A percentile compares a stretch with the other conserved stretches of the same genome.
These are phyloP conservation scores for Wickerhamiella lipophila DNA, from an alignment of 805 yeast genomes.

Conservation along the genomic window DNA sequence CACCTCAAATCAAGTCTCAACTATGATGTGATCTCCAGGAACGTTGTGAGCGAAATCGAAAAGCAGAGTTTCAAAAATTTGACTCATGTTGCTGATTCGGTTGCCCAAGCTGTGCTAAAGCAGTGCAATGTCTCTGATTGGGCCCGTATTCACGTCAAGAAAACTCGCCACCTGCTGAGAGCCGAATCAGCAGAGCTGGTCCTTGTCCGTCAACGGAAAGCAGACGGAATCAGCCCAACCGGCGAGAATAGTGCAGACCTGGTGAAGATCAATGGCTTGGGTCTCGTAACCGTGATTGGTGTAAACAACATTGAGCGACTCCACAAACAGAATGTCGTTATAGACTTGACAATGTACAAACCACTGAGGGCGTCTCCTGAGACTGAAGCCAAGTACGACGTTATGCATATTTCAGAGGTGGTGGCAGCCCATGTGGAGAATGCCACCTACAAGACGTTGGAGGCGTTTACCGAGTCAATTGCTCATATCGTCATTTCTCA, in stretches of 20 bases:
- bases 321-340: slow-evolving; percentile 59
- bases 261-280: slow-evolving; percentile 32
- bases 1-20: slow-evolving; percentile 73
- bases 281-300: slow-evolving; percentile 70
- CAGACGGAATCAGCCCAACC: slow-evolving; percentile 19
- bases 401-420: slow-evolving; percentile 35
- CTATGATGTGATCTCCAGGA: slow-evolving; percentile 71
- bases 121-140: slow-evolving; percentile 37
- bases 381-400: slow-evolving; percentile 25
- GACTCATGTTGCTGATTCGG: slow-evolving; percentile 35
- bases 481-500: slow-evolving; percentile 42
- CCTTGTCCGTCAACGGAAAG: slow-evolving; percentile 26
- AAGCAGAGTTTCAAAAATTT: slow-evolving; percentile 30
- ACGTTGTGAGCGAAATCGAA: slow-evolving; percentile 43
- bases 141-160: slow-evolving; percentile 33
- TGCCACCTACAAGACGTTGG: slow-evolving; percentile 84
- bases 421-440: slow-evolving; percentile 52
- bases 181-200: slow-evolving; percentile 38
- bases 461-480: slow-evolving; percentile 69
- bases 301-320: slow-evolving; percentile 83
- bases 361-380: slow-evolving; percentile 18
- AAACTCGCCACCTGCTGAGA: slow-evolving; percentile 46
- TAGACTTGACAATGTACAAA: slow-evolving; percentile 43
- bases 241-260: slow-evolving; percentile 20
- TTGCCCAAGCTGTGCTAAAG: slow-evolving; percentile 34